Conservation (phyloP, 2,329 filamentous ascomycete species). For the Penicillium occitanis region DNA sequence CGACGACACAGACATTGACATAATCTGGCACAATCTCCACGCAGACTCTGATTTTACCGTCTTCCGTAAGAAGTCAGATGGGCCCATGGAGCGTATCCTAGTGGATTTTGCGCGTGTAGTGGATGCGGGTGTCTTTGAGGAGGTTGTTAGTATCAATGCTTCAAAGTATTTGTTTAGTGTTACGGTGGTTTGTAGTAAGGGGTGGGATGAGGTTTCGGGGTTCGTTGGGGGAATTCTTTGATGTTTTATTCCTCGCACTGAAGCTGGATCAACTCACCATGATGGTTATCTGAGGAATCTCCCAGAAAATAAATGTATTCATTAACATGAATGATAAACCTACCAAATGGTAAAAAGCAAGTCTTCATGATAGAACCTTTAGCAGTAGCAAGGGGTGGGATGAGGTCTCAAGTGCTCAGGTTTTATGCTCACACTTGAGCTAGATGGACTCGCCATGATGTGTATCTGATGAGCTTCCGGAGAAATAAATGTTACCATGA, state of each 20-base stretch:
- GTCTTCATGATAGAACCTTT: no score
- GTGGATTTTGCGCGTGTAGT: slow-evolving; percentile 4
- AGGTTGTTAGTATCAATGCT: slow-evolving; percentile 4
- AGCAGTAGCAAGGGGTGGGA: no score
- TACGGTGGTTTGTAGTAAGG: slow-evolving; percentile 5
- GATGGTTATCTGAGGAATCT: background rate
- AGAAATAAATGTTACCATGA: background rate
- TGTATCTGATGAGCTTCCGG: background rate
- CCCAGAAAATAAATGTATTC: background rate
- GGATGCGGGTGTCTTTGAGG: slow-evolving; percentile 7
- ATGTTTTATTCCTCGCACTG: background rate
- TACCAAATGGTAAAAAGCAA: background rate
- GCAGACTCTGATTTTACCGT: slow-evolving; percentile 4
- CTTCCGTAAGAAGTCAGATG: slow-evolving; percentile 9
- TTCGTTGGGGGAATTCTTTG: background rate
- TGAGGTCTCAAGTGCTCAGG: no score
- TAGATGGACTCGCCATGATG: background rate
- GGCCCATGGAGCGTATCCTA: slow-evolving; percentile 15
- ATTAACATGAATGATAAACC: background rate
- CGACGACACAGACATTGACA: slow-evolving; percentile 10
- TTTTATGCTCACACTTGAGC: background rate
- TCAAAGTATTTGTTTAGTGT: slow-evolving; percentile 11
- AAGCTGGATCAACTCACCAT: background rate
- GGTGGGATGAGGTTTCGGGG: background rate
- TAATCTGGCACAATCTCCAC: slow-evolving; percentile 13